phyloP scores from a whole-genome alignment of 2,329 filamentous ascomycete species.

The Botrytis deweyae region DNA sequence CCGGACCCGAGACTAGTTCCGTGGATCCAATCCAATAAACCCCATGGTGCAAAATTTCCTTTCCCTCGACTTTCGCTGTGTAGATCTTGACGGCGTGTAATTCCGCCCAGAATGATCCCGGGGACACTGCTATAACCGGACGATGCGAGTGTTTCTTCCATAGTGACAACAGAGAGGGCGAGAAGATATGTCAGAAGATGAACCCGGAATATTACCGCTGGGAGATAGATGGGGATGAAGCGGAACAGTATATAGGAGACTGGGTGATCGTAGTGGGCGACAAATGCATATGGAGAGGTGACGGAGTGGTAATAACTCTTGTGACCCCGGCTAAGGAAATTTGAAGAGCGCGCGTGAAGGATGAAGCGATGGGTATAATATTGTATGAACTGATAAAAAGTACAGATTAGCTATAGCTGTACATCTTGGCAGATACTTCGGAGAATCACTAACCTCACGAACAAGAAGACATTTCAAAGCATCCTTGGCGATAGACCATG shows the following conservation, averaged over 20 bases:
- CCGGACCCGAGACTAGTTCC: conserved; percentile 56
- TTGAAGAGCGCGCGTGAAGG: conserved; percentile 55
- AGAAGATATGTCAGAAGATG: conserved; percentile 73
- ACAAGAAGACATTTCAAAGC: conserved; percentile 51
- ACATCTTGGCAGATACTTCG: background rate
- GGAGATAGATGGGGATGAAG: conserved; percentile 64
- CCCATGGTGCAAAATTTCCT: conserved; percentile 63
- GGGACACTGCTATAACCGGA: conserved; percentile 64
- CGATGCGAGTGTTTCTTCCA: conserved; percentile 65
- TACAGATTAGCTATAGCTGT: background rate
- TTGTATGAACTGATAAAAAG: conserved; percentile 52
- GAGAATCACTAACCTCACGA: conserved; percentile 51
- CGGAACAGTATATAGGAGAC: conserved; percentile 60
- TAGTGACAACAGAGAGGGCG: conserved; percentile 59
- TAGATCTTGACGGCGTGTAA: conserved; percentile 51
- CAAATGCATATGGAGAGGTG: conserved; percentile 58
- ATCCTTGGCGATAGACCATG: conserved; percentile 59
- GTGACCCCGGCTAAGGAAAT: conserved; percentile 46
- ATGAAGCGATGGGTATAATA: conserved; percentile 74
- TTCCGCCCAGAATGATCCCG: conserved; percentile 52
- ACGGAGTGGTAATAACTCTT: conserved; percentile 52
- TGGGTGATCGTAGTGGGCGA: conserved; percentile 68
- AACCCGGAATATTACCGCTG: conserved; percentile 62
- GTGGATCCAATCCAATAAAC: conserved; percentile 60
- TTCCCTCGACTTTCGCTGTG: conserved; percentile 57